Evolutionary conservation across 768 basidiomycete species (phyloP).

Genomic region (Lactifluus subvellereus): DNA sequence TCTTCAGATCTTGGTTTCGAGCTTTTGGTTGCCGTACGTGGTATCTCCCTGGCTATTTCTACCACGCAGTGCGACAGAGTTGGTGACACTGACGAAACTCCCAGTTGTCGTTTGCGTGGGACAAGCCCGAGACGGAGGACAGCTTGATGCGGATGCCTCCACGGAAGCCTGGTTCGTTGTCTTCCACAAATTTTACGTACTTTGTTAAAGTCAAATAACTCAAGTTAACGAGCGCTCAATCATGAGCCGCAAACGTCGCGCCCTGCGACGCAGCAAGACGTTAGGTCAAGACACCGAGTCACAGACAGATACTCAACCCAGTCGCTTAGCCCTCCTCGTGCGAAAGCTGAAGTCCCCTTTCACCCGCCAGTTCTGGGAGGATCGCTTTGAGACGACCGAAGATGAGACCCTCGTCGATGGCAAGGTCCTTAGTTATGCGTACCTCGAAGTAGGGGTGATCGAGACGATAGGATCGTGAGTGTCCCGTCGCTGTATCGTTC

Average conservation of each 20-base stretch:
- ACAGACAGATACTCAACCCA: constrained; percentile 39
- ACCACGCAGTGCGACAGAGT: neutral
- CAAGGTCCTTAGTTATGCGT: constrained; percentile 59
- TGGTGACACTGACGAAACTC: neutral
- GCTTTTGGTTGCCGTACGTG: constrained; percentile 56
- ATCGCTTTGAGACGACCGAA: constrained; percentile 46
- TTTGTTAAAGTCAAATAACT: neutral
- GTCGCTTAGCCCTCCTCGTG: constrained; percentile 35
- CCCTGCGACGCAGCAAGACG: constrained; percentile 51
- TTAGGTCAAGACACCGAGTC: constrained; percentile 50
- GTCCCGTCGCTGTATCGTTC: neutral
- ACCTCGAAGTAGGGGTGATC: constrained; percentile 59
- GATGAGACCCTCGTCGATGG: constrained; percentile 56
- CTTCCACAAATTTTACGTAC: neutral
- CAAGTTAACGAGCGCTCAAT: constrained; percentile 54
- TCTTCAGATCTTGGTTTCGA: constrained; percentile 63
- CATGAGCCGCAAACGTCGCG: constrained; percentile 47
- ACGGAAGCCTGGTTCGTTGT: constrained; percentile 52
- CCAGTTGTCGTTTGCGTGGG: constrained; percentile 68
- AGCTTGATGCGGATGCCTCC: constrained; percentile 63
- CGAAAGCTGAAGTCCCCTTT: constrained; percentile 47
- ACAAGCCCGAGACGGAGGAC: constrained; percentile 57
- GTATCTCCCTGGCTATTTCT: neutral
- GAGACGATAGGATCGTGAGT: constrained; percentile 52
- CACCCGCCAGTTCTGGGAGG: constrained; percentile 55